Conservation (phyloP, 2,329 filamentous ascomycete species). For the Dendrostoma leiphaemia region DNA sequence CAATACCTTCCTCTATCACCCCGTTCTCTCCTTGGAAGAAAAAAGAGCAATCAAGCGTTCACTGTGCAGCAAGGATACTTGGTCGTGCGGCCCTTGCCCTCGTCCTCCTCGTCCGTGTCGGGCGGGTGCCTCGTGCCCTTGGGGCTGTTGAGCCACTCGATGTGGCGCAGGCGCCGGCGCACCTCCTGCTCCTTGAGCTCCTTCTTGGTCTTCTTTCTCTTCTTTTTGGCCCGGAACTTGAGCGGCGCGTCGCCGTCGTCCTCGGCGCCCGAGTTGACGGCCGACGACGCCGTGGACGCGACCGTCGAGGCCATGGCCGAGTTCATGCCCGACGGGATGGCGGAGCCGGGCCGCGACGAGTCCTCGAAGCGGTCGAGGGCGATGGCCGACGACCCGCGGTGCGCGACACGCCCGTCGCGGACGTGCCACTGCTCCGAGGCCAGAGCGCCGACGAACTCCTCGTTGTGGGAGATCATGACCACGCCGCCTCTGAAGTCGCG, state of each 20-base stretch:
- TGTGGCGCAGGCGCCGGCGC: conserved; percentile 80
- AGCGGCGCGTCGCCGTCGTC: conserved; percentile 66
- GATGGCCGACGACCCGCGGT: conserved; percentile 75
- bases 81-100: background rate
- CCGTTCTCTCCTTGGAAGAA: background rate
- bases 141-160: conserved; percentile 78
- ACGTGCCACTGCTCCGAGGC: conserved; percentile 98
- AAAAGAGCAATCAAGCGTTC: background rate
- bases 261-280: conserved; percentile 79
- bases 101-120: conserved; percentile 75
- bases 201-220: conserved; percentile 98
- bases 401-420: conserved; percentile 79
- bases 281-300: conserved; percentile 50
- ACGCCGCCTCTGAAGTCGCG: conserved; percentile 98
- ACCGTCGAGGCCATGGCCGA: conserved; percentile 49
- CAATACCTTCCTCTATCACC: background rate
- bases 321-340: conserved; percentile 19
- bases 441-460: conserved; percentile 95
- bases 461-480: conserved; percentile 99
- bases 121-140: conserved; percentile 77
- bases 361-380: conserved; percentile 86
- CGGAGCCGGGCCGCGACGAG: conserved; percentile 53
- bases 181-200: conserved; percentile 93
- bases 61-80: conserved; percentile 9
- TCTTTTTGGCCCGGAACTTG: conserved; percentile 82